Evolutionary conservation across 176 grass and related monocot species (phyloP).

Genomic region (Oryza nivara): DNA sequence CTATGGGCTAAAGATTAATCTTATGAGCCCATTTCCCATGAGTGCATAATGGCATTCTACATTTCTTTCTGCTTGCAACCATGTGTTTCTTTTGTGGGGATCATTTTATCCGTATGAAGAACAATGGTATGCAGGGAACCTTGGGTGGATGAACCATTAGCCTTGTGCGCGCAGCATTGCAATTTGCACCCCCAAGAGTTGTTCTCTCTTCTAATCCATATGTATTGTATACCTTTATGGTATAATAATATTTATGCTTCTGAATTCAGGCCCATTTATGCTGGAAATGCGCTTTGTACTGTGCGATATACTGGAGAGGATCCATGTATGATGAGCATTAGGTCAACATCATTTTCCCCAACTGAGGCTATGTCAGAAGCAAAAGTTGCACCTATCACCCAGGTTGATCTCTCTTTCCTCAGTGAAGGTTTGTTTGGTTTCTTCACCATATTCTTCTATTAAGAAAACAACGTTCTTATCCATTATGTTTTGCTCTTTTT

Average conservation of each 20-base stretch:
- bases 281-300: conserved; percentile 96
- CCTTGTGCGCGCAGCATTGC: too few relatives aligned
- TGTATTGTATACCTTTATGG: neutral
- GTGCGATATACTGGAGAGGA: conserved; percentile 69
- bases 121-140: too few relatives aligned
- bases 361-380: conserved; percentile 48
- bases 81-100: neutral
- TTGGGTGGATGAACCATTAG: too few relatives aligned
- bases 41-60: neutral
- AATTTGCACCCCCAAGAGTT: too few relatives aligned
- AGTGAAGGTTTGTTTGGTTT: conserved; percentile 79
- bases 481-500: conserved; percentile 20
- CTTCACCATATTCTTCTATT: conserved; percentile 36
- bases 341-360: conserved; percentile 82
- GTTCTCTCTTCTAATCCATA: neutral
- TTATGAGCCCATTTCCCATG: neutral
- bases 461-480: neutral
- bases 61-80: neutral
- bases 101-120: too few relatives aligned
- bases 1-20: neutral
- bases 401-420: conserved; percentile 87
- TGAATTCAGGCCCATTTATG: conserved; percentile 88
- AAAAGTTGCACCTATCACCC: conserved; percentile 68
- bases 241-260: neutral
- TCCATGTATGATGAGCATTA: conserved; percentile 91